These are phyloP conservation scores for Phytomonas francai DNA, from an alignment of 208 protist genomes.

Conservation along the genomic window DNA sequence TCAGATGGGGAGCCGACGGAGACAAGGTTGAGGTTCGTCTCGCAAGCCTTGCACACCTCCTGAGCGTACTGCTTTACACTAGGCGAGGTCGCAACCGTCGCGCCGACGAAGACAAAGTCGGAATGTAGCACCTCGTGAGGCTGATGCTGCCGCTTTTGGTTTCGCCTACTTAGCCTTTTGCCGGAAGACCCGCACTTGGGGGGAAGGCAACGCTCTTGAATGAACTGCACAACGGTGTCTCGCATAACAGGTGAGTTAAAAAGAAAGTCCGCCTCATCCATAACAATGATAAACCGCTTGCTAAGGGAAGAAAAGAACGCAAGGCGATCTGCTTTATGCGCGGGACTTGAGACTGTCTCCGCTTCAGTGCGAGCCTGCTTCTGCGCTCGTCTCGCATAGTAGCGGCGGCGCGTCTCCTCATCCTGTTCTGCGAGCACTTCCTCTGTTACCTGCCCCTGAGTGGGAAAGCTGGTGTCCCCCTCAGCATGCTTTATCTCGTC, in stretches of 20 bases:
- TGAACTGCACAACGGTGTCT: conserved; percentile 26
- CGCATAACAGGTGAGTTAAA: conserved; percentile 71
- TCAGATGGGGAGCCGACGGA: conserved; percentile 21
- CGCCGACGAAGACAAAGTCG: conserved; percentile 81
- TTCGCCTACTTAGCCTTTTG: conserved; percentile 2
- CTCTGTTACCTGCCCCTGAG: conserved; percentile 4
- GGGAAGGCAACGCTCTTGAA: conserved; percentile 19
- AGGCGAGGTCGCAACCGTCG: conserved; percentile 66
- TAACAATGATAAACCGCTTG: conserved; percentile 60
- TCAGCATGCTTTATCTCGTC: conserved; percentile 15
- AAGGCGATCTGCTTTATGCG: neutral
- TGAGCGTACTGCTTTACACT: conserved; percentile 32
- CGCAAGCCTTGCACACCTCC: conserved; percentile 13
- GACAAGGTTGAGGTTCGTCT: conserved; percentile 27
- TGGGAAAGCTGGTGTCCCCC: neutral
- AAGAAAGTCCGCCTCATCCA: conserved; percentile 85
- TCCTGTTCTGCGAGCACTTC: conserved; percentile 42
- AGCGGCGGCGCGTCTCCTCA: conserved; percentile 40
- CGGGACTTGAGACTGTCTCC: neutral
- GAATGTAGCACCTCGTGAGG: conserved; percentile 8
- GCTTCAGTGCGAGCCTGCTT: neutral
- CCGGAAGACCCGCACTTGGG: neutral
- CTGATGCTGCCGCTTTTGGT: neutral
- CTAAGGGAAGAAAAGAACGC: conserved; percentile 6
- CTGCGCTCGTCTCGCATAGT: conserved; percentile 10